phyloP scores from a whole-genome alignment of 2,329 filamentous ascomycete species.

The Nothophoma quercina region DNA sequence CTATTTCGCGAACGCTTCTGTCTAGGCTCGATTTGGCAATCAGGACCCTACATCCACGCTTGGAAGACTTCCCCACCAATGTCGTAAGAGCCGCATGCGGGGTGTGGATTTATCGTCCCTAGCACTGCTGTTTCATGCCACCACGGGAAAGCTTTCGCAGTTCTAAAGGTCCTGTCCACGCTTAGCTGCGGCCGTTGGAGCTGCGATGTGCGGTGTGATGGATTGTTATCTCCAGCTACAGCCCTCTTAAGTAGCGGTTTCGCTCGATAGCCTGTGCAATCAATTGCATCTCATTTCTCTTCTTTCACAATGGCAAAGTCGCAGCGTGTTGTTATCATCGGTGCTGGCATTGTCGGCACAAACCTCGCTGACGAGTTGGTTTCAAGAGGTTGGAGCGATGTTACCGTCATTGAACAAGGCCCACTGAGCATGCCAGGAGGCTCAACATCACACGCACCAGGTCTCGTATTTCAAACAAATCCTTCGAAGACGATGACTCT shows the following conservation, averaged over 20 bases:
- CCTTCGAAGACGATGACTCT: constrained; percentile 64
- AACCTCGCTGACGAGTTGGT: constrained; percentile 71
- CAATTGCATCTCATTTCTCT: constrained; percentile 1
- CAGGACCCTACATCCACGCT: constrained; percentile 37
- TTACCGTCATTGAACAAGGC: constrained; percentile 71
- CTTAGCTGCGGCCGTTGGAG: constrained; percentile 32
- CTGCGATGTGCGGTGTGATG: constrained; percentile 23
- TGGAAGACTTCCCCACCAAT: constrained; percentile 37
- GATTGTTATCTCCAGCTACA: constrained; percentile 32
- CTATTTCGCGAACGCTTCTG: constrained; percentile 13
- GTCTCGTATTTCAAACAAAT: constrained; percentile 70
- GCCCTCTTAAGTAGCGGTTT: constrained; percentile 8
- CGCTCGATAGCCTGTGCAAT: background rate
- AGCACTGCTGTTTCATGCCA: constrained; percentile 22
- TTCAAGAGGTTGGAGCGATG: constrained; percentile 67
- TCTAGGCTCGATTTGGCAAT: constrained; percentile 34
- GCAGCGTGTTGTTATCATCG: constrained; percentile 55
- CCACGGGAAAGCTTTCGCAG: constrained; percentile 33
- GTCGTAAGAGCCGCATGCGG: constrained; percentile 36
- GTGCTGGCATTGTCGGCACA: constrained; percentile 69
- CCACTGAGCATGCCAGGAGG: constrained; percentile 69
- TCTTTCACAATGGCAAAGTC: constrained; percentile 33
- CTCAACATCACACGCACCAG: constrained; percentile 71
- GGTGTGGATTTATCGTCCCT: constrained; percentile 20
- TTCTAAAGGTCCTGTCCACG: constrained; percentile 29